phyloP scores from a whole-genome alignment of 306 rosid species.

The Morella rubra region DNA sequence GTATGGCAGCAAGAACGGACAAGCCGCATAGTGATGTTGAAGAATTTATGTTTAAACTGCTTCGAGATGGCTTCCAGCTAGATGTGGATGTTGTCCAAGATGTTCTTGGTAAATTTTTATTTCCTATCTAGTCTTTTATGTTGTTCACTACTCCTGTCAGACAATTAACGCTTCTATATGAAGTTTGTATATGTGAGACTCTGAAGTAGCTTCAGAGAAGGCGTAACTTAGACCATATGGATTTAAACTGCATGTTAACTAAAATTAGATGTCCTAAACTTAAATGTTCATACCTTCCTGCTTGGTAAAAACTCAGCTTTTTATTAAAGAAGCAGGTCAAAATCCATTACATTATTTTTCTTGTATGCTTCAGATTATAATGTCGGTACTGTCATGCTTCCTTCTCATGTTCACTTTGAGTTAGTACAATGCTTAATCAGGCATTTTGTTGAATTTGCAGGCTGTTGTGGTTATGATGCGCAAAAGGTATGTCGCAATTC shows the following conservation, averaged over 20 bases:
- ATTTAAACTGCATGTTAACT: background rate
- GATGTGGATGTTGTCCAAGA: constrained; percentile 32
- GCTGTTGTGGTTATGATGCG: constrained; percentile 41
- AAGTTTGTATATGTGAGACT: background rate
- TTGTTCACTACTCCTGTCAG: constrained; percentile 4
- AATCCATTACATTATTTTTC: background rate
- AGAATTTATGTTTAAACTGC: constrained; percentile 39
- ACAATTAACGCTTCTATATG: background rate
- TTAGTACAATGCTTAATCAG: constrained; percentile 6
- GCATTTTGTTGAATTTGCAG: constrained; percentile 29
- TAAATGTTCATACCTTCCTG: background rate
- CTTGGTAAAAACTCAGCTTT: background rate
- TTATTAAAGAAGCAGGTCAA: background rate
- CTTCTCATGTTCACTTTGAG: constrained; percentile 1
- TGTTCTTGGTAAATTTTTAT: constrained; percentile 38
- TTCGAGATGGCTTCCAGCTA: constrained; percentile 41
- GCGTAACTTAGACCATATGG: background rate
- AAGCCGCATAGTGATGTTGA: constrained; percentile 19
- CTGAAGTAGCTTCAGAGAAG: background rate
- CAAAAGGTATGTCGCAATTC: constrained; percentile 30
- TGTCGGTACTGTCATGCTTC: background rate
- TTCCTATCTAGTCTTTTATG: background rate
- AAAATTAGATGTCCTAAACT: background rate
- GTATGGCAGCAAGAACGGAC: constrained; percentile 7
- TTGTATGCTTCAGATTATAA: background rate